A percentile compares a stretch with the other conserved stretches of the same genome.
Conservation (phyloP, 1,284 basidiomycete species). For the Boletellus deceptivus region DNA sequence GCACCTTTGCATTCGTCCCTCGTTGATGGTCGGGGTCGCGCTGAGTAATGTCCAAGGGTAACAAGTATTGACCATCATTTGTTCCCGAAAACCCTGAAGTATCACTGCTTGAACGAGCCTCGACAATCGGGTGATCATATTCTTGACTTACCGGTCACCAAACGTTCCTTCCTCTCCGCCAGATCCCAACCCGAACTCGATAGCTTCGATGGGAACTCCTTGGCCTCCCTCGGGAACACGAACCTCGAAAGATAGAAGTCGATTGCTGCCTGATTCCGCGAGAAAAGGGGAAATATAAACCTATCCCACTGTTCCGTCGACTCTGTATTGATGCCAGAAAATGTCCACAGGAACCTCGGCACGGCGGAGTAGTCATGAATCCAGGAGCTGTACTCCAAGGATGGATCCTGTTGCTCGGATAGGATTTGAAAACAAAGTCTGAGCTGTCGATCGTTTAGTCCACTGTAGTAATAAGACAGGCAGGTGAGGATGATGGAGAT, state of each 20-base stretch:
- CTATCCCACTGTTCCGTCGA: slow-evolving; percentile 36
- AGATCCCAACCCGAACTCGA: slow-evolving; percentile 10
- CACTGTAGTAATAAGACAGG: slow-evolving; percentile 49
- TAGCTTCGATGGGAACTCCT: slow-evolving; percentile 45
- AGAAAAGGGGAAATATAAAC: slow-evolving; percentile 37
- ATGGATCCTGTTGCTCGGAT: slow-evolving; percentile 42
- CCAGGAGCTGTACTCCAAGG: slow-evolving; percentile 45
- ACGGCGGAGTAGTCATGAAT: slow-evolving; percentile 21
- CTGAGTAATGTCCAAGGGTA: slow-evolving; percentile 48
- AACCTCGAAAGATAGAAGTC: slow-evolving; percentile 45
- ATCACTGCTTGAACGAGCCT: not conserved
- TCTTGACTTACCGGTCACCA: slow-evolving; percentile 21
- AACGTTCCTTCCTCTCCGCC: slow-evolving; percentile 20
- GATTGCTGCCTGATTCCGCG: slow-evolving; percentile 38
- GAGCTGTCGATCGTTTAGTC: slow-evolving; percentile 40
- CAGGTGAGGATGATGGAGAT: slow-evolving; percentile 45
- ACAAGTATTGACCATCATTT: slow-evolving; percentile 49
- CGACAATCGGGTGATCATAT: too few species aligned
- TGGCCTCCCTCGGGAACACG: slow-evolving; percentile 49
- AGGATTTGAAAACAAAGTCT: slow-evolving; percentile 39
- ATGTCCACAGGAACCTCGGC: slow-evolving; percentile 29
- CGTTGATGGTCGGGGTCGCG: slow-evolving; percentile 41
- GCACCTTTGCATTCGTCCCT: slow-evolving; percentile 51
- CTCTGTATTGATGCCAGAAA: slow-evolving; percentile 20
- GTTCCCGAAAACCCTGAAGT: slow-evolving; percentile 57